Conservation (phyloP, 257 asterid species). For the Nicotiana noctiflora region DNA sequence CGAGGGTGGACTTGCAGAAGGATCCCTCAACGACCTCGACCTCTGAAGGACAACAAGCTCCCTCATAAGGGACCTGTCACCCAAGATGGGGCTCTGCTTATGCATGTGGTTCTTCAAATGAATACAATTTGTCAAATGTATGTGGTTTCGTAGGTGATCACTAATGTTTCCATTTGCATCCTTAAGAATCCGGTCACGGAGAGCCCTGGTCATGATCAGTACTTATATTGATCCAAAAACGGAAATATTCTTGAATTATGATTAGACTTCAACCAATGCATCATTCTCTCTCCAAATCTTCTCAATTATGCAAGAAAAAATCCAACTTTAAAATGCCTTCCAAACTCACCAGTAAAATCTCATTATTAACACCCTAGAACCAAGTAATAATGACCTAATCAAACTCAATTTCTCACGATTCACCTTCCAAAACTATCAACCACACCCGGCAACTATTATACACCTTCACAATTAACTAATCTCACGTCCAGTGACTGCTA, state of each 20-base stretch:
- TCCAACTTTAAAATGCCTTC: neutral
- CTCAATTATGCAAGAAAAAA: conserved; percentile 4
- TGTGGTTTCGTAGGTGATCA: conserved; percentile 88
- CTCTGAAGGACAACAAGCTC: conserved; percentile 76
- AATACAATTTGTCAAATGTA: conserved; percentile 94
- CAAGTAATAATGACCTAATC: neutral
- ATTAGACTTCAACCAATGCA: conserved; percentile 21
- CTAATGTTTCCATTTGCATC: conserved; percentile 74
- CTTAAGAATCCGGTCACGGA: conserved; percentile 77
- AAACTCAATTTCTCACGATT: conserved; percentile 20
- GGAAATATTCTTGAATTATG: conserved; percentile 21
- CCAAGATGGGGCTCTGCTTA: conserved; percentile 81
- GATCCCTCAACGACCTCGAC: conserved; percentile 83
- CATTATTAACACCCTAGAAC: conserved; percentile 4
- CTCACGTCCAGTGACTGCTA: conserved; percentile 9
- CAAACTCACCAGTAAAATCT: neutral
- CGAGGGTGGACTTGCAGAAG: conserved; percentile 73
- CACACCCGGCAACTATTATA: neutral
- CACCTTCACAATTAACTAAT: conserved; percentile 3
- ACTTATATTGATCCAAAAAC: conserved; percentile 27
- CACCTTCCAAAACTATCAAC: conserved; percentile 14
- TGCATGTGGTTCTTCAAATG: conserved; percentile 97
- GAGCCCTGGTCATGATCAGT: conserved; percentile 84
- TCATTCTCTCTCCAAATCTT: conserved; percentile 31
- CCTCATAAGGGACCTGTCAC: conserved; percentile 75